Evolutionary conservation across 345 rosid genomes (phyloP).

Genomic region (Lagerstroemia speciosa): DNA sequence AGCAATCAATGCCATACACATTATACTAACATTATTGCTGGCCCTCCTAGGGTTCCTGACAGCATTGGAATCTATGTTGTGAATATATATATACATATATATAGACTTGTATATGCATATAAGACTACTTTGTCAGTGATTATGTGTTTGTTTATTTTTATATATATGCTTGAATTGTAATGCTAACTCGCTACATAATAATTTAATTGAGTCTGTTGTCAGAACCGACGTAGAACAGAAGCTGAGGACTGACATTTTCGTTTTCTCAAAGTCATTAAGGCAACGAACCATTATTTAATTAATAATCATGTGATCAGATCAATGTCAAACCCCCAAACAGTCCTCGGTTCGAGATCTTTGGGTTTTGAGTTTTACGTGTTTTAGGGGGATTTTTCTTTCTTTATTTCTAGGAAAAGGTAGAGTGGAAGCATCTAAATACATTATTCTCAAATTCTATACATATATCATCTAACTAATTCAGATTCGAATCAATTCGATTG

Average conservation of each 20-base stretch:
- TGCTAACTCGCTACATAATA: background rate
- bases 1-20: background rate
- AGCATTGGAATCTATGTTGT: conserved; percentile 11
- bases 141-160: background rate
- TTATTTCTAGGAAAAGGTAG: background rate
- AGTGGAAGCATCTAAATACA: conserved; percentile 9
- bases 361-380: conserved; percentile 8
- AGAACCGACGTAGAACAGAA: conserved; percentile 19
- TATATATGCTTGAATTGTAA: conserved; percentile 7
- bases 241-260: conserved; percentile 15
- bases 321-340: conserved; percentile 10
- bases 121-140: background rate
- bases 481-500: too few species aligned
- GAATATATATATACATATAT: conserved; percentile 4
- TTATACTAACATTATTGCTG: background rate
- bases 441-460: background rate
- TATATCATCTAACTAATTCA: too few species aligned
- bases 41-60: conserved; percentile 11
- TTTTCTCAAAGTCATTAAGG: conserved; percentile 8
- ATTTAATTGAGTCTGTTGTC: conserved; percentile 2
- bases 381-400: conserved; percentile 4
- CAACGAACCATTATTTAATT: conserved; percentile 5
- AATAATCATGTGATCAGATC: conserved; percentile 5
- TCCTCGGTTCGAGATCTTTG: conserved; percentile 2
- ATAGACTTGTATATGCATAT: background rate